Percentiles rank a stretch among this genome's conserved stretches.
These are phyloP conservation scores for Phytophthora palmivora DNA, from an alignment of 352 stramenopile genomes.

Conservation along the genomic window DNA sequence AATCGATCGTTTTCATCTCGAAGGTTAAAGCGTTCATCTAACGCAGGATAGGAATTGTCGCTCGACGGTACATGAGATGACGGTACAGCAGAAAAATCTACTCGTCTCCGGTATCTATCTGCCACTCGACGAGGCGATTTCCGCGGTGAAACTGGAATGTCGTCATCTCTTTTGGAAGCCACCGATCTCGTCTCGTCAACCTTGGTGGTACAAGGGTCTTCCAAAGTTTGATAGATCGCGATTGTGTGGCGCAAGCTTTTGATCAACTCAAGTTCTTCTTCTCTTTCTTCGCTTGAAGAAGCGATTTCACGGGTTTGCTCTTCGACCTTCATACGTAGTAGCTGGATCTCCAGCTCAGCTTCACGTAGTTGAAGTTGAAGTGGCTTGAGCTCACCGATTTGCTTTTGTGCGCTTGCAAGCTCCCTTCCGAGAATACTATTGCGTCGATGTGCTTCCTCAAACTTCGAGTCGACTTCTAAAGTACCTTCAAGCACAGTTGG, in stretches of 20 bases:
- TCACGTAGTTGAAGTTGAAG: slow-evolving; percentile 50
- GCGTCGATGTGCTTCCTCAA: slow-evolving; percentile 54
- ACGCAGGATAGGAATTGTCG: slow-evolving; percentile 24
- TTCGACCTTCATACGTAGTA: slow-evolving; percentile 31
- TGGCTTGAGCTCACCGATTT: slow-evolving; percentile 59
- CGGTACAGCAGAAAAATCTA: slow-evolving; percentile 21
- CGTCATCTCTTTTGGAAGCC: slow-evolving; percentile 20
- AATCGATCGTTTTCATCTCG: slow-evolving; percentile 62
- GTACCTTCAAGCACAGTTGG: slow-evolving; percentile 23
- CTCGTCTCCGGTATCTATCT: slow-evolving; percentile 30
- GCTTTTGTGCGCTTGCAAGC: slow-evolving; percentile 59
- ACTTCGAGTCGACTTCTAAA: slow-evolving; percentile 50
- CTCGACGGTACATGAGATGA: not conserved
- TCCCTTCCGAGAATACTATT: slow-evolving; percentile 55
- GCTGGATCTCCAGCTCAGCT: slow-evolving; percentile 39
- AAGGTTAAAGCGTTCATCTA: slow-evolving; percentile 47
- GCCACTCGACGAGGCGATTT: slow-evolving; percentile 26
- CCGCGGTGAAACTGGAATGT: slow-evolving; percentile 23
- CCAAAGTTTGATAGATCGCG: slow-evolving; percentile 65
- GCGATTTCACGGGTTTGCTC: slow-evolving; percentile 40
- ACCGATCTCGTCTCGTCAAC: slow-evolving; percentile 20
- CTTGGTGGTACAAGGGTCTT: slow-evolving; percentile 47
- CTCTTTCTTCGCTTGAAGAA: slow-evolving; percentile 38
- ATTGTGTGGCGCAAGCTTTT: slow-evolving; percentile 68
- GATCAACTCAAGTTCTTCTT: slow-evolving; percentile 63